Base-by-base conservation (phyloP, 2,329 filamentous ascomycete species). In the Achaetomium macrosporum region DNA sequence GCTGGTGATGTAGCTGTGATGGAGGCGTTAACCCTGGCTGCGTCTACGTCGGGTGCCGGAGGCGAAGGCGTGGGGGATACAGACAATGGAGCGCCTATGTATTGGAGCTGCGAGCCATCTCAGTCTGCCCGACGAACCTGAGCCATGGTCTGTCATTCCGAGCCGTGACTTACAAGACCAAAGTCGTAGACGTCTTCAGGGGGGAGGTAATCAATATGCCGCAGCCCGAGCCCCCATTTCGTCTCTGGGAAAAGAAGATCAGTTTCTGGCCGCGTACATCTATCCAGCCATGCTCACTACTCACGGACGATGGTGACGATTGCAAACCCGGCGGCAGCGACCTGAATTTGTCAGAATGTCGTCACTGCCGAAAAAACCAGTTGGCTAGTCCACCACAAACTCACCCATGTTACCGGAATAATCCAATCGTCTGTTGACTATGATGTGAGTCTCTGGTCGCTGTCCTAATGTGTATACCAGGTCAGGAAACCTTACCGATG, bases 61-160 rank as follows among this genome's bases (percentile, higher is more conserved):
- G 16, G 31, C 40, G 15, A 25, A 11, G 31, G 25, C 4, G 13
- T n/a, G 20, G 37, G 20, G 37, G n/a, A 54, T 17, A 51, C 68
- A 59, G 59, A 74, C 71, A 73, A 73, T 20, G 71, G 69, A 13
- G 71, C 71, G 13, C 71, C 71, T 4, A 67, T 65, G 36, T 69
- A 75, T 59, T 74, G 72, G 19, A 71, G 50, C 65, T 68, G 37
- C 11, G 35, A n/a, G 33, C 6, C 33, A 35, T 11, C 10, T 35
- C 33, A 15, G 10, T 11, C 33, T 35, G 3, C 15, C 15, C 33
- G 33, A 12, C 33, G n/a, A n/a, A n/a, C n/a, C n/a, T n/a, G n/a
- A n/a, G n/a, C n/a, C n/a, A n/a, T n/a, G n/a, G n/a, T n/a, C n/a
- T n/a, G n/a, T n/a, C n/a, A n/a, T n/a, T n/a, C n/a, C n/a, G 33